A percentile compares a stretch with the other conserved stretches of the same genome.
phyloP scores from a whole-genome alignment of 2,329 filamentous ascomycete species.

The Fusarium albosuccineum region DNA sequence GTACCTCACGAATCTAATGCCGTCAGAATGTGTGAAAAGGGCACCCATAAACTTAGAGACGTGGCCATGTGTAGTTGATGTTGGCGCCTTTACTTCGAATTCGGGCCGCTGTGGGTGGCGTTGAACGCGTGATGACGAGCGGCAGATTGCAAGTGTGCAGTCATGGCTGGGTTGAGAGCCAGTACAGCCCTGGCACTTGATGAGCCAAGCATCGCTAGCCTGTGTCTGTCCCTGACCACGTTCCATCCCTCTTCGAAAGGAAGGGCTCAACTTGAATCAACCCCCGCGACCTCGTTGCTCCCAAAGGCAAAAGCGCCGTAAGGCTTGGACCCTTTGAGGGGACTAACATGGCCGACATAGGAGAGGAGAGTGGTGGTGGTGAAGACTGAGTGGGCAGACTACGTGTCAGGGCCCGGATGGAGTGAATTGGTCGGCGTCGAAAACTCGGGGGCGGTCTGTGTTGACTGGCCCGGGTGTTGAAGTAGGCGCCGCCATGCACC shows the following conservation, averaged over 20 bases:
- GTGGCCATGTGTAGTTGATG: slow-evolving; percentile 7
- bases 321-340: slow-evolving; percentile 26
- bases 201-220: slow-evolving; percentile 9
- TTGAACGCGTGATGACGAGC: slow-evolving; percentile 23
- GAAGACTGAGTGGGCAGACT: slow-evolving; percentile 28
- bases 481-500: slow-evolving; percentile 25
- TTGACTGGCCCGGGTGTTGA: slow-evolving; percentile 30
- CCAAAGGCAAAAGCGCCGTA: slow-evolving; percentile 15
- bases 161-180: slow-evolving; percentile 14
- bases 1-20: neutral
- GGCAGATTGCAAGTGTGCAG: slow-evolving; percentile 22
- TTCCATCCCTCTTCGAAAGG: slow-evolving; percentile 15
- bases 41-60: slow-evolving; percentile 15
- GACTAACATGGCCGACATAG: slow-evolving; percentile 38
- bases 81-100: slow-evolving; percentile 13
- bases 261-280: slow-evolving; percentile 6
- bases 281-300: slow-evolving; percentile 7
- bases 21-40: slow-evolving; percentile 5
- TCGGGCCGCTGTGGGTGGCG: slow-evolving; percentile 35
- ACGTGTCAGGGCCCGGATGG: slow-evolving; percentile 35
- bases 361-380: slow-evolving; percentile 20
- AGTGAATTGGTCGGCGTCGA: slow-evolving; percentile 31
- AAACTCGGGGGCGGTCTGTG: slow-evolving; percentile 39
- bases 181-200: slow-evolving; percentile 13
- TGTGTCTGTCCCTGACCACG: slow-evolving; percentile 9